Base-by-base conservation (phyloP, 78 protist genomes). In the Bodo saltans region DNA sequence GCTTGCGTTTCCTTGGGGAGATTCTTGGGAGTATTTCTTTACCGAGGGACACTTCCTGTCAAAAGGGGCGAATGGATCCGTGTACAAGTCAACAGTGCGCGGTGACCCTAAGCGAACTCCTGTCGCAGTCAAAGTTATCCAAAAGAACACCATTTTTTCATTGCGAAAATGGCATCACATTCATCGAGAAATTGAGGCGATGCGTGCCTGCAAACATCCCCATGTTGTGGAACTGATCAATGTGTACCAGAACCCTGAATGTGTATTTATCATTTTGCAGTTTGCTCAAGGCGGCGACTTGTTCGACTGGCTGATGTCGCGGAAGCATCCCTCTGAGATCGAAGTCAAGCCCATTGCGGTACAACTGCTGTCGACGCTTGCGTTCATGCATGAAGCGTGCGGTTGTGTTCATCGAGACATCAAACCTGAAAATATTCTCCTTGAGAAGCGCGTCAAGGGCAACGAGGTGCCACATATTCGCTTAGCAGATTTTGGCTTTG, bases 401-500 rank as follows among this genome's bases (percentile, higher is more conserved):
- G 75, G 75, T 3, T 1, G 17, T 21, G 75, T 71, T 30, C 75
- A 71, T 41, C 37, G 75, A 28, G 75, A 71, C 75, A 33, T 71
- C 41, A 71, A 71, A n/a, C 75, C 75, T 26, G 75, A 71, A 41
- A 71, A 71, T 41, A 8, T 71, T 28, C 37, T 71, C 38, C 75
- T 71, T 28, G 71, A 2, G 2, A 12, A 27, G 34, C 34, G n/a
- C 11, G 2, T 2, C 34, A 27, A 11, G 12, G 38, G 38, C 27
- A 41, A 3, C 34, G 41, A 12, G n/a, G 25, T 71, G n/a, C 60
- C 60, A 17, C 17, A 47, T 17, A 11, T 71, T 27, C 32, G 37
- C 17, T 1, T 71, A 1, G 75, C 75, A 17, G 75, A 71, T 27
- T 71, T 71, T 41, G 75, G 75, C 33, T 71, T 71, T 33, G 41